These are phyloP conservation scores for Geotrichum siamense DNA, from an alignment of 1,139 yeast species.

Conservation along the genomic window DNA sequence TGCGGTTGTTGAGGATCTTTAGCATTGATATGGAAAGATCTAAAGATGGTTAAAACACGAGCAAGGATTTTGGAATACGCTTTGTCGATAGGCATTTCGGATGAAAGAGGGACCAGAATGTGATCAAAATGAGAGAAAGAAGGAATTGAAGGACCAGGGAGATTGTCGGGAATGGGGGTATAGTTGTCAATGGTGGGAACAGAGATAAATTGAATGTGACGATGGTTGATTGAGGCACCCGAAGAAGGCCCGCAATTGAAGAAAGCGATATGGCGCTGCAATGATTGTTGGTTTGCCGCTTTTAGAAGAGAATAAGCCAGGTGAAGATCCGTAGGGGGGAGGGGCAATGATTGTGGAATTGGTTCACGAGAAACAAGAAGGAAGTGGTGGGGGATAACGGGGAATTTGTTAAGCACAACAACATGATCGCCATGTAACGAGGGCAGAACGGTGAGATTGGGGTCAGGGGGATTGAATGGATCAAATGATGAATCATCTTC, in stretches of 20 bases:
- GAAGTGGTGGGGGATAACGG: slow-evolving; percentile 72
- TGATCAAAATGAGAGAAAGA: too few species aligned
- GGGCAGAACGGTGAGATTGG: slow-evolving; percentile 57
- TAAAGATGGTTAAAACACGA: slow-evolving; percentile 57
- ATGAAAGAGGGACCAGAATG: slow-evolving; percentile 38
- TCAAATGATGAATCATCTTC: too few species aligned
- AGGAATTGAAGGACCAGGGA: slow-evolving; percentile 32
- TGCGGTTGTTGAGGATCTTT: too few species aligned
- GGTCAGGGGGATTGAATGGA: slow-evolving; percentile 80
- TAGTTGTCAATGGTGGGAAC: slow-evolving; percentile 54
- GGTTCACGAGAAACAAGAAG: slow-evolving; percentile 68
- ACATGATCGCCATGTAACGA: slow-evolving; percentile 53
- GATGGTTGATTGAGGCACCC: slow-evolving; percentile 92
- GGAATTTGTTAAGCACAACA: slow-evolving; percentile 75
- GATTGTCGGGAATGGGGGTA: slow-evolving; percentile 51
- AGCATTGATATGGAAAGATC: slow-evolving; percentile 28
- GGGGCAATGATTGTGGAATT: slow-evolving; percentile 62
- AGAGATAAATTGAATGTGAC: slow-evolving; percentile 84
- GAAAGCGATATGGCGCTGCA: slow-evolving; percentile 58
- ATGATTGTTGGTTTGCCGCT: slow-evolving; percentile 34
- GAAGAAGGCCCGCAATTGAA: slow-evolving; percentile 82
- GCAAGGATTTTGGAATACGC: slow-evolving; percentile 53
- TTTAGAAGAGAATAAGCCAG: slow-evolving; percentile 51
- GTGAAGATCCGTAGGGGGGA: slow-evolving; percentile 59
- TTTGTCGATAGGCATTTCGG: slow-evolving; percentile 1